Evolutionary conservation across 1,284 basidiomycete genomes (phyloP).

Genomic region (Melampsora larici-populina): DNA sequence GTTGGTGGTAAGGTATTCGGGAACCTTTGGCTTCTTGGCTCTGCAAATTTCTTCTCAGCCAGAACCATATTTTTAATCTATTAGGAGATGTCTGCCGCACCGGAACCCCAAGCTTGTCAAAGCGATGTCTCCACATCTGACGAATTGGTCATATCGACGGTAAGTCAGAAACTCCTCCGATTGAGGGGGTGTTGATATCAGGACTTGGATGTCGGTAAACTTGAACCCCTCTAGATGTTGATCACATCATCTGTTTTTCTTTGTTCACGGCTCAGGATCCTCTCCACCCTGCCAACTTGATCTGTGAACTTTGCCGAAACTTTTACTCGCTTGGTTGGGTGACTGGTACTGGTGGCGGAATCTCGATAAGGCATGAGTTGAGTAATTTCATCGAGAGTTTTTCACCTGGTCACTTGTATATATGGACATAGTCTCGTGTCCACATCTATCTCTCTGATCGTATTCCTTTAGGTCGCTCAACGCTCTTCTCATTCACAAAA

Average conservation of each 20-base stretch:
- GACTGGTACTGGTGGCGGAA: slow-evolving; percentile 60
- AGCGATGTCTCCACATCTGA: background rate
- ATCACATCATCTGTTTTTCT: background rate
- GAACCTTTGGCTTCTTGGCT: too few species aligned
- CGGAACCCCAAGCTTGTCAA: background rate
- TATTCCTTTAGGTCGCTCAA: slow-evolving; percentile 10
- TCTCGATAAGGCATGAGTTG: slow-evolving; percentile 33
- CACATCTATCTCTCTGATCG: background rate
- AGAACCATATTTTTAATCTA: too few species aligned
- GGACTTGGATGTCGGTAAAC: background rate
- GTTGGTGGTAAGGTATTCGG: too few species aligned
- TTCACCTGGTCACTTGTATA: slow-evolving; percentile 55
- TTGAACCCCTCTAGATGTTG: background rate
- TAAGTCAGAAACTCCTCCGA: background rate
- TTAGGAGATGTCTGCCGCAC: background rate
- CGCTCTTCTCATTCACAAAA: background rate
- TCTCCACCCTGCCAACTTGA: slow-evolving; percentile 71
- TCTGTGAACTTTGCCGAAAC: slow-evolving; percentile 67
- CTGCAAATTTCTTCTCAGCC: too few species aligned
- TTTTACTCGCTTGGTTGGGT: slow-evolving; percentile 62
- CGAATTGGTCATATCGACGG: background rate
- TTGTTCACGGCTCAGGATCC: slow-evolving; percentile 17
- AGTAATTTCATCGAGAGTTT: background rate
- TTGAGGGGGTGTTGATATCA: background rate
- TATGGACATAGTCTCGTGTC: background rate